These are phyloP conservation scores for Flaveria floridana DNA, from an alignment of 140 eudicot genomes.

Conservation along the genomic window DNA sequence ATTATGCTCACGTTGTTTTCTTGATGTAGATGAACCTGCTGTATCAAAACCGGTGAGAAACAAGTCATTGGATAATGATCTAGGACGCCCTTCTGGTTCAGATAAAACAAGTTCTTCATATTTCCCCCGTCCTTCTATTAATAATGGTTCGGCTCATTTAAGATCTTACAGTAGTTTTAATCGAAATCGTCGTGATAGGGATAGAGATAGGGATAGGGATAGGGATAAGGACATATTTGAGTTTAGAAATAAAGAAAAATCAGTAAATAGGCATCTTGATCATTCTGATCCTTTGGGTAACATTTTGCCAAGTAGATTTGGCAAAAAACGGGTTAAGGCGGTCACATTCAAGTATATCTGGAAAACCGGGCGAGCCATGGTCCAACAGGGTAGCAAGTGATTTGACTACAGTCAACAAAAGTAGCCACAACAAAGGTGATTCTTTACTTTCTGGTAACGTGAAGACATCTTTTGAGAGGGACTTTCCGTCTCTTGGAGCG, in stretches of 20 bases:
- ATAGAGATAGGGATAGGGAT: constrained; percentile 51
- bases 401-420: constrained; percentile 33
- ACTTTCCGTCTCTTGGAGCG: constrained; percentile 74
- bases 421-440: constrained; percentile 39
- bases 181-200: constrained; percentile 63
- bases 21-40: constrained; percentile 48
- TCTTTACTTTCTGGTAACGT: constrained; percentile 37
- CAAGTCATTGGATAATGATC: constrained; percentile 46
- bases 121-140: constrained; percentile 56
- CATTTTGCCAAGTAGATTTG: constrained; percentile 48
- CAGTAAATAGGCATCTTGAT: constrained; percentile 48
- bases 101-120: constrained; percentile 64
- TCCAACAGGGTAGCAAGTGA: constrained; percentile 50
- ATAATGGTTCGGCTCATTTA: constrained; percentile 61
- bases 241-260: constrained; percentile 49
- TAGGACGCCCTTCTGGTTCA: constrained; percentile 48
- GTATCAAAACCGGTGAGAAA: constrained; percentile 46
- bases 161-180: constrained; percentile 66
- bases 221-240: constrained; percentile 44
- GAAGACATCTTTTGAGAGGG: constrained; percentile 67
- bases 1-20: constrained; percentile 1
- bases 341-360: constrained; percentile 69
- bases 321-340: constrained; percentile 64
- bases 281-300: constrained; percentile 54
- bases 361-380: constrained; percentile 52